Base-by-base conservation (phyloP, 140 eudicot genomes). In the Anethum foeniculum region DNA sequence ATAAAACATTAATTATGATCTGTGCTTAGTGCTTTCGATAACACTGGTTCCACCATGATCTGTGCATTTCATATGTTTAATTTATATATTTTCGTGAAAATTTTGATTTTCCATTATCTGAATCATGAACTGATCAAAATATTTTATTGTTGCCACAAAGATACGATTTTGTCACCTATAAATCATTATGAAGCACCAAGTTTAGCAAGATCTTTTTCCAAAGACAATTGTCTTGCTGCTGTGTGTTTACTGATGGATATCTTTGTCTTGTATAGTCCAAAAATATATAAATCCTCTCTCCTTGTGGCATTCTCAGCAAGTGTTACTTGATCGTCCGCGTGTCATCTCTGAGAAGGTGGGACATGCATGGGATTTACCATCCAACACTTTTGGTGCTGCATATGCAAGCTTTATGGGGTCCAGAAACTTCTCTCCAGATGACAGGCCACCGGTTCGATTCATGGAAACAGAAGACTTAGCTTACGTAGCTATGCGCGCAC, bases 381-480 rank as follows among this genome's bases (percentile, higher is more conserved):
- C 74, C 43, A 68, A 68, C 44, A 34, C 98, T 58, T 94, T 94
- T 81, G 98, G 98, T 49, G 96, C 97, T 36, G 96, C 98, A 27
- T 94, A 94, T 84, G 98, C 98, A 77, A 94, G 81, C 80, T 94
- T 94, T 85, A 94, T 94, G 98, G 96, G 98, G 71, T 92, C 94
- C 32, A 89, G 98, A 78, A 94, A 94, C 84, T 94, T 94, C 91
- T 92, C 98, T 44, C 98, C 98, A 0, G 96, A 94, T 76, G 98
- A 92, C 44, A 81, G 98, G 75, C 96, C 97, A 51, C 97, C 98
- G 0, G 98, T 94, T 21, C 85, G 98, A 77, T 94, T 94, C 90
- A 89, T 92, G 94, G 98, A 92, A 83, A 90, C 97, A 25, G 98
- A 94, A 16, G 98, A 94, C 54, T 88, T 94, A 10, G 97, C 97